These are phyloP conservation scores for Yarrowia sp. DNA, from an alignment of 805 yeast genomes.

Conservation along the genomic window DNA sequence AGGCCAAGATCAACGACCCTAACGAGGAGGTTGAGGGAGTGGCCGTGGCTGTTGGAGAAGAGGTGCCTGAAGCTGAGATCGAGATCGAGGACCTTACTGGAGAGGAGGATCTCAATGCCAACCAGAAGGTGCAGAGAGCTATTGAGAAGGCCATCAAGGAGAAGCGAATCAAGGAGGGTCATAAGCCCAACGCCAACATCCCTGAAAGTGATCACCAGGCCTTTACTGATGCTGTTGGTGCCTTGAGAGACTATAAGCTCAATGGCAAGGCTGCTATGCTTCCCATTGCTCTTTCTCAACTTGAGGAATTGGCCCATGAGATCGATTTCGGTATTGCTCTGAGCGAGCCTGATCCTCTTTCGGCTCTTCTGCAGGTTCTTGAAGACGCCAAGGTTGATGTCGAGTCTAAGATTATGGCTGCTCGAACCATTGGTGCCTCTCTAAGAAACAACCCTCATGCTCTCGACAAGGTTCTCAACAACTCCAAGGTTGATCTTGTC, in stretches of 20 bases:
- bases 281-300: background rate
- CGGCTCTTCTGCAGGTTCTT: background rate
- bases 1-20: slow-evolving; percentile 59
- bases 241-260: slow-evolving; percentile 1
- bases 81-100: slow-evolving; percentile 14
- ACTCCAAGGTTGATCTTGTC: background rate
- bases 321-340: slow-evolving; percentile 23
- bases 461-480: slow-evolving; percentile 8
- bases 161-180: slow-evolving; percentile 6
- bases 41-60: slow-evolving; percentile 22
- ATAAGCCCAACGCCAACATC: slow-evolving; percentile 20
- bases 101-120: background rate
- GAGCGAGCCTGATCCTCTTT: background rate
- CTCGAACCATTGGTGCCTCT: slow-evolving; percentile 61
- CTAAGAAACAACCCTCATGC: slow-evolving; percentile 73
- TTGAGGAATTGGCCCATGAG: slow-evolving; percentile 21
- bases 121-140: slow-evolving; percentile 12
- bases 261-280: background rate
- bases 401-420: slow-evolving; percentile 36
- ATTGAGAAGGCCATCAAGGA: slow-evolving; percentile 21
- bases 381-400: slow-evolving; percentile 29
- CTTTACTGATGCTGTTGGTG: slow-evolving; percentile 1
- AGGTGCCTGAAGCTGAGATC: slow-evolving; percentile 1
- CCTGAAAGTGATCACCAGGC: slow-evolving; percentile 10
- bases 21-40: slow-evolving; percentile 30